phyloP scores from a whole-genome alignment of 1,139 yeast genomes.

The Saccharomycopsis hybrid region DNA sequence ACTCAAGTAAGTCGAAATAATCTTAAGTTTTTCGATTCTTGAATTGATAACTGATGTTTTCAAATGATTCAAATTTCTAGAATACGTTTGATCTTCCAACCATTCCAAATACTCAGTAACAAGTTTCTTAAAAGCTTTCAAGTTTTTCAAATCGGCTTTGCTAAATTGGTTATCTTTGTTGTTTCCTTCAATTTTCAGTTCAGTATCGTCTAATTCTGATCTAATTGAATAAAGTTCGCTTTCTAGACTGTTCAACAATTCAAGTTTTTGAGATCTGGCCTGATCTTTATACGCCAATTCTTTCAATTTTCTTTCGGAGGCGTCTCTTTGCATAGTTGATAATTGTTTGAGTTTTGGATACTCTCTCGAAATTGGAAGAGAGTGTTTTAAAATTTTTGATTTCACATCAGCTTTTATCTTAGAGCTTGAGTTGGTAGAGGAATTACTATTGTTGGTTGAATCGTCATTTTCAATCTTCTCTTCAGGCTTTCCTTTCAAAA shows the following conservation, averaged over 20 bases:
- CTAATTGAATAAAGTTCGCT: conserved; percentile 20
- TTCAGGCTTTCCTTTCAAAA: conserved; percentile 9
- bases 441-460: conserved; percentile 1
- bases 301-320: conserved; percentile 15
- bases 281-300: conserved; percentile 16
- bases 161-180: conserved; percentile 15
- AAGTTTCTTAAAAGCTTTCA: conserved; percentile 22
- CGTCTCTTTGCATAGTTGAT: conserved; percentile 10
- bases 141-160: conserved; percentile 9
- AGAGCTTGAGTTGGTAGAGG: conserved; percentile 2
- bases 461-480: background rate
- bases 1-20: conserved; percentile 27
- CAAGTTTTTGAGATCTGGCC: conserved; percentile 18
- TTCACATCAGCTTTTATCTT: background rate
- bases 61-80: conserved; percentile 37
- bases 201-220: conserved; percentile 22
- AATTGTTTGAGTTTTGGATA: conserved; percentile 9
- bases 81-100: conserved; percentile 72
- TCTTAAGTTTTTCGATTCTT: conserved; percentile 29
- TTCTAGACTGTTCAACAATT: conserved; percentile 19
- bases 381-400: conserved; percentile 2
- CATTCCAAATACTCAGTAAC: conserved; percentile 60
- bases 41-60: conserved; percentile 28
- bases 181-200: conserved; percentile 20
- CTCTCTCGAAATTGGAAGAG: conserved; percentile 1